Evolutionary conservation across 139 green algal genomes (phyloP).

Genomic region (Coelastrella sp.): DNA sequence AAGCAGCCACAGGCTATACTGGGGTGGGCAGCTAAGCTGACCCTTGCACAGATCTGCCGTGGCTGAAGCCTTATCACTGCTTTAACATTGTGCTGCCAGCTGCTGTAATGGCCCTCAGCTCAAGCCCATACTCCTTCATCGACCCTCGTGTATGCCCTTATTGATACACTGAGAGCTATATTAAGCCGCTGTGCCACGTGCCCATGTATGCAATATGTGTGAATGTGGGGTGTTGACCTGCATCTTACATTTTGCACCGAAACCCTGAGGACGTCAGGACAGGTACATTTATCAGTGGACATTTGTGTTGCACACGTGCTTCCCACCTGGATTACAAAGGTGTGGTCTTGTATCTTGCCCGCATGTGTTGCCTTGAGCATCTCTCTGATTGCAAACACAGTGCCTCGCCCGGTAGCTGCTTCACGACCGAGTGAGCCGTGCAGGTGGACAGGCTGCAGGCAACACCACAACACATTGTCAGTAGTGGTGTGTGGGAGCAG

Average conservation of each 20-base stretch:
- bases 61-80: too few relatives aligned
- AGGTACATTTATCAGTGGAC: neutral
- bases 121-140: too few relatives aligned
- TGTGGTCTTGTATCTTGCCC: constrained; percentile 74
- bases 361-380: constrained; percentile 69
- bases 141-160: too few relatives aligned
- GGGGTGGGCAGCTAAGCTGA: too few relatives aligned
- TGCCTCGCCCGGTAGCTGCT: constrained; percentile 89
- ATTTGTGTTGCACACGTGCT: neutral
- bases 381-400: constrained; percentile 84
- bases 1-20: too few relatives aligned
- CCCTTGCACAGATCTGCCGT: too few relatives aligned
- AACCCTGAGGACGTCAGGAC: neutral
- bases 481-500: neutral
- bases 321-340: constrained; percentile 87
- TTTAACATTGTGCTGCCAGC: too few relatives aligned
- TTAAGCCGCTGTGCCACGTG: too few relatives aligned
- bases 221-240: too few relatives aligned
- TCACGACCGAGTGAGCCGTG: constrained; percentile 91
- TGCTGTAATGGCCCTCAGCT: too few relatives aligned
- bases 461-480: neutral
- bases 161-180: too few relatives aligned
- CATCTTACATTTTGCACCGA: neutral
- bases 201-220: too few relatives aligned
- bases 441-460: constrained; percentile 83